Base-by-base conservation (phyloP, 352 stramenopile species). In the Peronospora destructor region DNA sequence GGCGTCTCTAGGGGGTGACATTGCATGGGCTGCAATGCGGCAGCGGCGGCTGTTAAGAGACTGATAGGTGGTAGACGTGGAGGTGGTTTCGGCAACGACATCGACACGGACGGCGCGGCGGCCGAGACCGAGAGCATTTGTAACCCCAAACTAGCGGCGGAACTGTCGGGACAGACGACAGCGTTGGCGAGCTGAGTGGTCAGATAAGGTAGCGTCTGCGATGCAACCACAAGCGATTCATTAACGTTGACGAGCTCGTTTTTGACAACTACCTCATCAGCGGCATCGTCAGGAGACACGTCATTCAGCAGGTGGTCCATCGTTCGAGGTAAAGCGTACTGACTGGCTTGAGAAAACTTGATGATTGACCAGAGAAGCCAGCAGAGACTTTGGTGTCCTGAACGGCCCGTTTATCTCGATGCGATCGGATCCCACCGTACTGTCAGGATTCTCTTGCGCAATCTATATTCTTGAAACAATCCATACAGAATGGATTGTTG, bases 31-130 rank as follows among this genome's bases (percentile, higher is more conserved):
- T 69, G 70, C 46, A 76, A 39, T 16, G 59, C 46, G 11, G 70
- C 53, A 17, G 70, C 62, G 3, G 67, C 70, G 2, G 61, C 57
- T 10, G 70, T 81, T 23, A 81, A 52, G 34, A 81, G 61, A 36
- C 65, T 75, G 47, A 81, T 81, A 13, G 70, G 67, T 8, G 70
- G 70, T 7, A 81, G 53, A 0, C 67, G 61, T 16, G 64, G 57
- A 12, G 63, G 64, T 9, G 34, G 28, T 25, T 35, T 21, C 0
- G 36, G 29, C 2, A 42, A 25, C 0, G 55, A 32, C 6, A 43
- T 49, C 38, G 40, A 41, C 7, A 58, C 56, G 7, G 36, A 29
- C 6, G 44, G 39, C 0, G 36, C 29, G 5, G 53, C 33, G 0
- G 55, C 48, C 2, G 55, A 66, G 6, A 70, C 48, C 2, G 55